Evolutionary conservation across 148 eudicot genomes (phyloP).

Genomic region (Dysphania ambrosioides): DNA sequence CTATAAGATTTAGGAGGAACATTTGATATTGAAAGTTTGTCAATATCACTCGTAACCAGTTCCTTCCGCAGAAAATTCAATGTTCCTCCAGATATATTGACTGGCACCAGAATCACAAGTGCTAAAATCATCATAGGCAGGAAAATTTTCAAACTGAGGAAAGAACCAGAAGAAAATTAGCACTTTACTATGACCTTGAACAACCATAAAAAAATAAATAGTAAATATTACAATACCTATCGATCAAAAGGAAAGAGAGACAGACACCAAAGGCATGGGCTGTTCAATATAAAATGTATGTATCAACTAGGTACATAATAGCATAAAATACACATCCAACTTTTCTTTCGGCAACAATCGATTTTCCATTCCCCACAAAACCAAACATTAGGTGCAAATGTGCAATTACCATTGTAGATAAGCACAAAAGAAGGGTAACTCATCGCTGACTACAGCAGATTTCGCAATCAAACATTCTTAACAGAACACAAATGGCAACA

Average conservation of each 20-base stretch:
- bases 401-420: too few relatives aligned
- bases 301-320: background rate
- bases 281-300: background rate
- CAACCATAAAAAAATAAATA: background rate
- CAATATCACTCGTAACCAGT: conserved; percentile 75
- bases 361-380: background rate
- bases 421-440: too few relatives aligned
- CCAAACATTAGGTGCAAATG: background rate
- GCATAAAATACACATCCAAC: too few relatives aligned
- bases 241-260: background rate
- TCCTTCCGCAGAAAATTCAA: conserved; percentile 66
- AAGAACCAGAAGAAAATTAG: conserved; percentile 7
- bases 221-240: background rate
- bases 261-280: background rate
- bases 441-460: background rate
- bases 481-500: background rate
- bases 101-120: conserved; percentile 78
- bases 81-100: conserved; percentile 73
- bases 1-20: conserved; percentile 66
- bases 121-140: conserved; percentile 66
- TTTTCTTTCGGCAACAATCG: background rate
- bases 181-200: background rate
- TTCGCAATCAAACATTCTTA: background rate
- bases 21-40: conserved; percentile 96
- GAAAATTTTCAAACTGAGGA: conserved; percentile 71